Percentiles rank a stretch among this genome's conserved stretches.
Conservation (phyloP, 352 stramenopile species). For the Phytophthora megakarya region DNA sequence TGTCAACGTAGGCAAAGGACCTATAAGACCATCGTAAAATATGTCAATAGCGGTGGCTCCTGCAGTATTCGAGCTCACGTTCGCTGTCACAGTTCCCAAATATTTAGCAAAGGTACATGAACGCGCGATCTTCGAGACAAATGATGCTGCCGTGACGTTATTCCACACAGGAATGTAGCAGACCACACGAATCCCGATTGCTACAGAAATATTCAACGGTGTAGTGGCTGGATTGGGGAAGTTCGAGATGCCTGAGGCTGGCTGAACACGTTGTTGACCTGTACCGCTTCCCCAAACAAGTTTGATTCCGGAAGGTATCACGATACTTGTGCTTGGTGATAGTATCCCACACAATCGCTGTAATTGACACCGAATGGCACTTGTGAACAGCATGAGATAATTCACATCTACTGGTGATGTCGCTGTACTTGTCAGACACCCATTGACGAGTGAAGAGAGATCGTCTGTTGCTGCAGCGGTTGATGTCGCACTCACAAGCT, state of each 20-base stretch:
- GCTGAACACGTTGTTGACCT: slow-evolving; percentile 24
- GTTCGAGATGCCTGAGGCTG: neutral
- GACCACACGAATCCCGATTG: slow-evolving; percentile 36
- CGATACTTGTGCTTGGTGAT: slow-evolving; percentile 27
- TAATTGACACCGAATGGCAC: slow-evolving; percentile 57
- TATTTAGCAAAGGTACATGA: slow-evolving; percentile 54
- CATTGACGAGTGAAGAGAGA: slow-evolving; percentile 39
- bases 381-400: slow-evolving; percentile 49
- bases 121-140: slow-evolving; percentile 45
- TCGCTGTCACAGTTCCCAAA: slow-evolving; percentile 40
- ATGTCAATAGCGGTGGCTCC: slow-evolving; percentile 35
- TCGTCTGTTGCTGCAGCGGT: slow-evolving; percentile 37
- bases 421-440: slow-evolving; percentile 34
- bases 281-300: slow-evolving; percentile 55
- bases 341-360: slow-evolving; percentile 48
- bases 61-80: slow-evolving; percentile 28
- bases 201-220: slow-evolving; percentile 44
- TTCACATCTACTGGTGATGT: slow-evolving; percentile 29
- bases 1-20: slow-evolving; percentile 46
- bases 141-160: slow-evolving; percentile 22
- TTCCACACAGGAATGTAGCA: slow-evolving; percentile 46
- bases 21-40: slow-evolving; percentile 56
- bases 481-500: slow-evolving; percentile 21
- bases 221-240: slow-evolving; percentile 11
- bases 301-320: slow-evolving; percentile 36